Evolutionary conservation across 495 filamentous ascomycete species (phyloP).

Genomic region (Cercophora scortea): DNA sequence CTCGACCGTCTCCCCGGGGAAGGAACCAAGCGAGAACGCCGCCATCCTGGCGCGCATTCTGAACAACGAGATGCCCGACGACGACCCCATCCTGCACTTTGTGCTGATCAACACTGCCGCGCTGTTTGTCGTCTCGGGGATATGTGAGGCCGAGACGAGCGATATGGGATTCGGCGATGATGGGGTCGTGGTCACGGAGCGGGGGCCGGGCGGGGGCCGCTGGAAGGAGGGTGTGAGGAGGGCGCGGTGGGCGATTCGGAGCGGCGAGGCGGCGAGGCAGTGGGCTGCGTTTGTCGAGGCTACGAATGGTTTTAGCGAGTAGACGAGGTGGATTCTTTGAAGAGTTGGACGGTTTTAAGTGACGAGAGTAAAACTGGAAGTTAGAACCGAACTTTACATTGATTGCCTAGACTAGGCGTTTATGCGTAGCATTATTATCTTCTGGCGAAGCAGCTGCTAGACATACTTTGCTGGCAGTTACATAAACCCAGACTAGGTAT

Average conservation of each 20-base stretch:
- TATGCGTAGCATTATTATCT: no score
- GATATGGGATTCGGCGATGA: constrained; percentile 56
- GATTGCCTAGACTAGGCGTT: no score
- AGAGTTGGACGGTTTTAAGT: no score
- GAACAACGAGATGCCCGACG: constrained; percentile 57
- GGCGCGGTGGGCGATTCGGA: constrained; percentile 75
- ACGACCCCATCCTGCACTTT: constrained; percentile 85
- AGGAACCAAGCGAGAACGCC: constrained; percentile 80
- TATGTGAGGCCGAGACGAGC: constrained; percentile 76
- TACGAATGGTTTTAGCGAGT: constrained; percentile 29
- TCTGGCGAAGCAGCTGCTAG: no score
- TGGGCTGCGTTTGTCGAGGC: constrained; percentile 62
- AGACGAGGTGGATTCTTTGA: background rate
- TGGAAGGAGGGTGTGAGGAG: constrained; percentile 90
- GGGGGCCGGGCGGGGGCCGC: constrained; percentile 72
- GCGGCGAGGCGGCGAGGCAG: constrained; percentile 68
- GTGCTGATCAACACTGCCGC: constrained; percentile 91
- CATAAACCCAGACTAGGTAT: no score
- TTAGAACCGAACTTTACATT: no score
- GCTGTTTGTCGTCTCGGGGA: constrained; percentile 69
- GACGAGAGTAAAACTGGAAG: no score
- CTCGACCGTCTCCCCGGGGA: constrained; percentile 68
- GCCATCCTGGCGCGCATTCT: constrained; percentile 72
- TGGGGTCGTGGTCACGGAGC: constrained; percentile 68
- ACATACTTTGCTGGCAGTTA: no score